Evolutionary conservation across 2,329 filamentous ascomycete species (phyloP).

Genomic region (Botryosphaeria dothidea): DNA sequence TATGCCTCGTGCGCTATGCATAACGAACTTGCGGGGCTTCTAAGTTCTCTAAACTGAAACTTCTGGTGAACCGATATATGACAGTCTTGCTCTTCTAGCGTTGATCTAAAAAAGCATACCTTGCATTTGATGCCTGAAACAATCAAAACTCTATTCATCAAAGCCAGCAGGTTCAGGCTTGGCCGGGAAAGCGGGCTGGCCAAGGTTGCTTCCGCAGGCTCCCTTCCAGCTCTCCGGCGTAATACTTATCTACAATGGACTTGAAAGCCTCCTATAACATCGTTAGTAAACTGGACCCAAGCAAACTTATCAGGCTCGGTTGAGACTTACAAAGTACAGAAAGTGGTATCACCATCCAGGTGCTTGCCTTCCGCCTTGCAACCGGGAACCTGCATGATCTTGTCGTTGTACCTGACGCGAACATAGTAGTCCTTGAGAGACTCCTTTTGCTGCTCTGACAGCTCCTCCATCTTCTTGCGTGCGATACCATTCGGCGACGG

Average conservation of each 20-base stretch:
- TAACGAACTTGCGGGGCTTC: too few species aligned
- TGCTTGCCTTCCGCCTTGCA: conserved; percentile 79
- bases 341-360: conserved; percentile 79
- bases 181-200: conserved; percentile 53
- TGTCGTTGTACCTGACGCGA: conserved; percentile 87
- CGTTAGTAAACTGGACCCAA: too few species aligned
- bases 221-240: conserved; percentile 77
- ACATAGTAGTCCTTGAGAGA: conserved; percentile 79
- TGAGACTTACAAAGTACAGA: conserved; percentile 77
- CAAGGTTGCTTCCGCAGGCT: conserved; percentile 61
- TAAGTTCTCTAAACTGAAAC: too few species aligned
- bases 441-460: conserved; percentile 59
- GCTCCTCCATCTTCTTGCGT: conserved; percentile 58
- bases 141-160: not conserved
- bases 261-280: conserved; percentile 84
- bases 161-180: conserved; percentile 37
- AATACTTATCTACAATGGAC: conserved; percentile 83
- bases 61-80: too few species aligned
- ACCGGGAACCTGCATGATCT: conserved; percentile 76
- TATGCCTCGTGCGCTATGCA: too few species aligned
- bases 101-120: not conserved
- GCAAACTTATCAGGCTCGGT: too few species aligned
- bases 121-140: too few species aligned
- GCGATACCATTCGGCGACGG: conserved; percentile 51
- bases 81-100: too few species aligned